A percentile compares a stretch with the other conserved stretches of the same genome.
These are phyloP conservation scores for Tolypocladium ophioglossoides DNA, from an alignment of 2,329 filamentous ascomycete species.

Conservation along the genomic window DNA sequence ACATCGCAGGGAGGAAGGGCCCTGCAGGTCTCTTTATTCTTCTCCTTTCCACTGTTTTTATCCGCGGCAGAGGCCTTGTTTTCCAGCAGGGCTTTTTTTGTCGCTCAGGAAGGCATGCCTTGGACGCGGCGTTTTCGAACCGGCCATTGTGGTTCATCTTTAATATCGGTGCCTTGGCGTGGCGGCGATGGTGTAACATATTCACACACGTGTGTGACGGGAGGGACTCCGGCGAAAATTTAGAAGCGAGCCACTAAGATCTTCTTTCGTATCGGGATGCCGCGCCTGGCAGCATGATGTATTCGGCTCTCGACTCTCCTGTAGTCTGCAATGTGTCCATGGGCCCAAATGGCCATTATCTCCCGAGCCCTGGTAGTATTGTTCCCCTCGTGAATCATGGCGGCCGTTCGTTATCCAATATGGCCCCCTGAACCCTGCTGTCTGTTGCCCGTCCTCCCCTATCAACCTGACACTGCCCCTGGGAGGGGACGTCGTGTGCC, in stretches of 20 bases:
- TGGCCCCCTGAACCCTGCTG: neutral
- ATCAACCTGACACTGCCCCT: neutral
- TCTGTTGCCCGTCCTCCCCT: neutral
- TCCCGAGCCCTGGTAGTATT: neutral
- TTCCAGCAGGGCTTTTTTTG: neutral
- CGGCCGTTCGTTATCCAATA: neutral
- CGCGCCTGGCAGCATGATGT: neutral
- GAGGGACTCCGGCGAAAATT: neutral
- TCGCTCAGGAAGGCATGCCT: neutral
- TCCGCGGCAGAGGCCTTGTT: neutral
- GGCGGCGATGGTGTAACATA: neutral
- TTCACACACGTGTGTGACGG: neutral
- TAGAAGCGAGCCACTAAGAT: neutral
- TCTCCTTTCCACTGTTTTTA: neutral
- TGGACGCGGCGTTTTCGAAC: slow-evolving; percentile 3
- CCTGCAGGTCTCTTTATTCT: neutral
- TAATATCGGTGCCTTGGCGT: neutral
- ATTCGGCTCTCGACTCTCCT: neutral
- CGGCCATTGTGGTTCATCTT: neutral
- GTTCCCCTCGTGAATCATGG: neutral
- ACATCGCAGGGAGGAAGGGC: neutral
- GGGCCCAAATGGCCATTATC: neutral
- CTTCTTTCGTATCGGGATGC: neutral
- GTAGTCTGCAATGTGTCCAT: neutral
- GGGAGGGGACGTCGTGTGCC: neutral